Percentiles rank a stretch among this genome's conserved stretches.
phyloP scores from a whole-genome alignment of 2,329 filamentous ascomycete species.

The Chaetomium sp. region DNA sequence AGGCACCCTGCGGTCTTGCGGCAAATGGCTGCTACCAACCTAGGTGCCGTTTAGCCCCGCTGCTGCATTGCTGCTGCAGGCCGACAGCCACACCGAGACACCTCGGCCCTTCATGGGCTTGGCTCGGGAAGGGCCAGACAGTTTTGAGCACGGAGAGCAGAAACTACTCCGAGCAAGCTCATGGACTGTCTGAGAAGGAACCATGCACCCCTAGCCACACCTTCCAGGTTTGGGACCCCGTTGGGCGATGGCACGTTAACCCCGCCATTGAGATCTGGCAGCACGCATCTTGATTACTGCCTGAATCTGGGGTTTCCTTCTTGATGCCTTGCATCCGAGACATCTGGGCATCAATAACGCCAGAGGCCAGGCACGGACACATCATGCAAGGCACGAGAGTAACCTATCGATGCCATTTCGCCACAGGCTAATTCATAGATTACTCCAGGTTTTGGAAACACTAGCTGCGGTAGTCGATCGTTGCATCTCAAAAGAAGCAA shows the following conservation, averaged over 20 bases:
- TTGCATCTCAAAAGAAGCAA: neutral
- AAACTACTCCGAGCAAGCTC: neutral
- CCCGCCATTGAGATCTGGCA: constrained; percentile 8
- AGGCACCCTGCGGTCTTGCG: neutral
- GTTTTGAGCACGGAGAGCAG: neutral
- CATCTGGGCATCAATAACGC: constrained; percentile 1
- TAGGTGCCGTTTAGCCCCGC: constrained; percentile 3
- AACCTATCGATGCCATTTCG: neutral
- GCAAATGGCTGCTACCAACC: neutral
- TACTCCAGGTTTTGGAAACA: neutral
- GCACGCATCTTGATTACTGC: neutral
- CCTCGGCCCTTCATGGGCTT: constrained; percentile 9
- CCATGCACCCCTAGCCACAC: neutral
- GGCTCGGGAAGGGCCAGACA: neutral
- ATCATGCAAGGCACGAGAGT: constrained; percentile 10
- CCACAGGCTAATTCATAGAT: neutral
- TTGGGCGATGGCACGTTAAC: neutral
- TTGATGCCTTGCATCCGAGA: constrained; percentile 17
- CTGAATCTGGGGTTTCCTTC: neutral
- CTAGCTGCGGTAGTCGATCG: neutral
- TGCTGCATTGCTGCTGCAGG: constrained; percentile 2
- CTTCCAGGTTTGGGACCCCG: neutral
- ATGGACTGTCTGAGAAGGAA: neutral
- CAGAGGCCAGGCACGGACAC: neutral
- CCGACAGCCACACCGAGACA: constrained; percentile 10